Evolutionary conservation across 2,329 filamentous ascomycete species (phyloP), one percentile per base, ranked within the genome.

Genomic region (Graphilbum fragrans): DNA sequence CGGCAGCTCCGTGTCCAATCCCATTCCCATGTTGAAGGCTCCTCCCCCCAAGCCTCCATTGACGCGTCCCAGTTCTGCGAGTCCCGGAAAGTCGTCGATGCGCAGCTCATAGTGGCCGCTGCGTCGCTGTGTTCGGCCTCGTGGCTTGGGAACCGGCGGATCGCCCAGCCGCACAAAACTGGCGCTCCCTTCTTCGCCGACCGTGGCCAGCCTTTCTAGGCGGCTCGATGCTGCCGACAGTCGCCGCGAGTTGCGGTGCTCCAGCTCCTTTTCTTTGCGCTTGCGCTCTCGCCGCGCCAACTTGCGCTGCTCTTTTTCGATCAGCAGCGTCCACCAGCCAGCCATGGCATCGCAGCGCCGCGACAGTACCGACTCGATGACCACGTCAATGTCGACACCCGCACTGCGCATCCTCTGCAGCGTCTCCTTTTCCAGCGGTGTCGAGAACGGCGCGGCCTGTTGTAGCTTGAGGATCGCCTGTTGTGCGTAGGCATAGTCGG

Each of bases 251-350:
- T 78, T 85, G 57, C 86, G 82, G 43, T 77, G 78, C 53, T 96
- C 86, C 2, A 74, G 71, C 53, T 98, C 88, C 51, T 77, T 80
- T 56, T 96, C 88, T 55, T 74, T 86, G 9, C 90, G 76, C 56
- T 90, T 95, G 41, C 78, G 75, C 53, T 95, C 87, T 47, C 81
- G 71, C 46, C 87, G 72, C 47, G 66, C 72, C 49, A 88, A 80
- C 59, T 98, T 98, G 9, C 87, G 77, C 56, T 87, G 77, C 56
- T 98, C 92, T 58, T 96, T 98, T 55, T 96, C 92, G 10, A 96
- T 77, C 32, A 98, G 64, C 22, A 98, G 62, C 3, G 86, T 84
- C 92, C 92, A 98, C 92, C 92, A 98, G 6, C 92, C 92, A 39
- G 87, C 86, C 38, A 98, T 65, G 6, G 82, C 74, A 60, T 98